A percentile compares a stretch with the other conserved stretches of the same genome.
These are phyloP conservation scores for Aspergillus ruber DNA, from an alignment of 2,329 filamentous ascomycete genomes.

Conservation along the genomic window DNA sequence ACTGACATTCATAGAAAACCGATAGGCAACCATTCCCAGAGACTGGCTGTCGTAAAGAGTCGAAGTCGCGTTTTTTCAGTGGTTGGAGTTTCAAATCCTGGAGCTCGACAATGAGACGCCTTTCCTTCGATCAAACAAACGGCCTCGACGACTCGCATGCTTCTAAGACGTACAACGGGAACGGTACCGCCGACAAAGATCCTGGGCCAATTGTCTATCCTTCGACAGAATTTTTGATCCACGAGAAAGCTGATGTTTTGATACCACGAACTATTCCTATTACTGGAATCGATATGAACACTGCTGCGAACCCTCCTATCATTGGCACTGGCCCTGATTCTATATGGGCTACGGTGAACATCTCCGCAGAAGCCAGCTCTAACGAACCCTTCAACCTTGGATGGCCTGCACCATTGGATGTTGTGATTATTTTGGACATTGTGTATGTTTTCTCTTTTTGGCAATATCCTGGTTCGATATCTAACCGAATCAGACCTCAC, in stretches of 20 bases:
- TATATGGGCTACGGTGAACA: slow-evolving; percentile 15
- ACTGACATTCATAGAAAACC: background rate
- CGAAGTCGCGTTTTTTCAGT: slow-evolving; percentile 3
- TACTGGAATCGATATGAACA: slow-evolving; percentile 14
- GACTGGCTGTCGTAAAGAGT: background rate
- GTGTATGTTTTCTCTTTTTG: slow-evolving; percentile 19
- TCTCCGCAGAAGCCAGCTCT: slow-evolving; percentile 22
- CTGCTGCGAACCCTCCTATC: slow-evolving; percentile 4
- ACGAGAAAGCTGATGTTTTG: background rate
- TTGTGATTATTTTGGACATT: slow-evolving; percentile 30
- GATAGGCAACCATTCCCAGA: background rate
- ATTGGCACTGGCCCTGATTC: slow-evolving; percentile 11
- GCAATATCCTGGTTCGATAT: background rate
- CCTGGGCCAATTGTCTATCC: background rate
- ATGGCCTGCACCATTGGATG: slow-evolving; percentile 23
- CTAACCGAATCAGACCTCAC: slow-evolving; percentile 5
- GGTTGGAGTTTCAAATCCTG: slow-evolving; percentile 21
- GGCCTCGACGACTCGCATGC: background rate
- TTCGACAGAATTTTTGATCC: background rate
- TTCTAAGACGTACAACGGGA: background rate
- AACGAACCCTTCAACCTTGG: slow-evolving; percentile 11
- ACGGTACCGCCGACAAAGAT: background rate
- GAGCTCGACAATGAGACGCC: slow-evolving; percentile 2
- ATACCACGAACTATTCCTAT: slow-evolving; percentile 11
- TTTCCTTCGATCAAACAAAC: slow-evolving; percentile 2